Conservation (phyloP, 1,284 basidiomycete genomes). For the Marasmius oreades region DNA sequence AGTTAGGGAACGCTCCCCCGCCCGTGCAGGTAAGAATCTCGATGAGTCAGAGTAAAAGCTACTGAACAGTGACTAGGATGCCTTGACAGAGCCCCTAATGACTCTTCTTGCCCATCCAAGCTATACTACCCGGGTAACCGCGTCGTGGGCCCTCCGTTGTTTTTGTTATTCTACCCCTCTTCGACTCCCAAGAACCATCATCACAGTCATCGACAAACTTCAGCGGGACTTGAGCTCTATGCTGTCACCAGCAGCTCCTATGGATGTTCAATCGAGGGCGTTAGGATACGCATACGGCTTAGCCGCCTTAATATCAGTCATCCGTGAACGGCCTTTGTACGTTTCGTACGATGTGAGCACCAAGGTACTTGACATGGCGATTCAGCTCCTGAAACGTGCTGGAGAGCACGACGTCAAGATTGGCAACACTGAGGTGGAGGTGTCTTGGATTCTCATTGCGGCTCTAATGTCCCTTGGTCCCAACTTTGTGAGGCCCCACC, state of each 20-base stretch:
- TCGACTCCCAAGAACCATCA: constrained; percentile 77
- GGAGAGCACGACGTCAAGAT: constrained; percentile 87
- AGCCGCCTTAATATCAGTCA: constrained; percentile 82
- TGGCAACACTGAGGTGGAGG: constrained; percentile 85
- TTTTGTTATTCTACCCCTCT: constrained; percentile 90
- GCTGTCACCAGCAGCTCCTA: constrained; percentile 64
- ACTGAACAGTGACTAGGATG: constrained; percentile 54
- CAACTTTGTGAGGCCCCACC: constrained; percentile 88
- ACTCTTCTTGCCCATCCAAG: constrained; percentile 86
- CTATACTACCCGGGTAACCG: constrained; percentile 81
- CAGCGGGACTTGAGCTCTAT: constrained; percentile 79
- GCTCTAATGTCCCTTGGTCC: constrained; percentile 92
- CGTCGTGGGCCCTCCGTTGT: constrained; percentile 85
- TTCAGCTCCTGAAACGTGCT: constrained; percentile 85
- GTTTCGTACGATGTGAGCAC: constrained; percentile 92
- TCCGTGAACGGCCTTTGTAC: constrained; percentile 87
- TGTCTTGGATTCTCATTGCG: constrained; percentile 92
- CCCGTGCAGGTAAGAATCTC: constrained; percentile 66
- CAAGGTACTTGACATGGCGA: constrained; percentile 89
- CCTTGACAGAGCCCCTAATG: constrained; percentile 82
- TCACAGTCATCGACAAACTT: constrained; percentile 73
- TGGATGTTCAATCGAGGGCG: constrained; percentile 71
- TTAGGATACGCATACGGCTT: constrained; percentile 89
- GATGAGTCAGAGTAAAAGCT: neutral
- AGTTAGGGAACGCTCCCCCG: constrained; percentile 89